Conservation (phyloP, 129 eudicot genomes). For the Flaveria robusta region DNA sequence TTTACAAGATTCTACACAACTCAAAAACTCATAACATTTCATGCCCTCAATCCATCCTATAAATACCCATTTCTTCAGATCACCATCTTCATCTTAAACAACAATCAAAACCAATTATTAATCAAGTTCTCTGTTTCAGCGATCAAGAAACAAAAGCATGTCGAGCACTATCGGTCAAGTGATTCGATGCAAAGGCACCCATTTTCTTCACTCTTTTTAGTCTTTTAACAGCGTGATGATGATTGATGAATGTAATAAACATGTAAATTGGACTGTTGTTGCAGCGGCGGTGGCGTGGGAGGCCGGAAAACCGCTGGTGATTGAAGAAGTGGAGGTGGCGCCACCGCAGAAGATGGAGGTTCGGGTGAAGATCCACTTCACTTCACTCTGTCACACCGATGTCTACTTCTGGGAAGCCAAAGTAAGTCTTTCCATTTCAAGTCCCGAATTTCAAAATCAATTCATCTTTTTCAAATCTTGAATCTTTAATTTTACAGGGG, state of each 20-base stretch:
- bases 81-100: conserved; percentile 8
- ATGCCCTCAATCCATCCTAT: background rate
- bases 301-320: conserved; percentile 82
- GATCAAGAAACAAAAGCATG: conserved; percentile 27
- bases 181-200: conserved; percentile 62
- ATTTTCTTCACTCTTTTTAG: background rate
- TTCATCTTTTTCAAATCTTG: background rate
- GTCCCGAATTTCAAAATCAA: no score
- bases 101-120: background rate
- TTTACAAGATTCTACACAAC: background rate
- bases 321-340: conserved; percentile 82
- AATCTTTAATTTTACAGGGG: conserved; percentile 44
- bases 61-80: conserved; percentile 16
- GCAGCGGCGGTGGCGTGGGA: conserved; percentile 93
- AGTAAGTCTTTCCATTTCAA: conserved; percentile 31
- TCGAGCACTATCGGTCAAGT: conserved; percentile 48
- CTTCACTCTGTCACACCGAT: conserved; percentile 79
- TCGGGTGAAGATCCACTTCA: conserved; percentile 70
- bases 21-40: no score
- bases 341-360: conserved; percentile 88
- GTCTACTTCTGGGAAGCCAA: conserved; percentile 94
- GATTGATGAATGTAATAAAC: no score
- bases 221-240: no score
- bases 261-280: no score
- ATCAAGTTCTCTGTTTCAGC: background rate